Evolutionary conservation across 345 rosid species (phyloP).

Genomic region (Camelina laxa): DNA sequence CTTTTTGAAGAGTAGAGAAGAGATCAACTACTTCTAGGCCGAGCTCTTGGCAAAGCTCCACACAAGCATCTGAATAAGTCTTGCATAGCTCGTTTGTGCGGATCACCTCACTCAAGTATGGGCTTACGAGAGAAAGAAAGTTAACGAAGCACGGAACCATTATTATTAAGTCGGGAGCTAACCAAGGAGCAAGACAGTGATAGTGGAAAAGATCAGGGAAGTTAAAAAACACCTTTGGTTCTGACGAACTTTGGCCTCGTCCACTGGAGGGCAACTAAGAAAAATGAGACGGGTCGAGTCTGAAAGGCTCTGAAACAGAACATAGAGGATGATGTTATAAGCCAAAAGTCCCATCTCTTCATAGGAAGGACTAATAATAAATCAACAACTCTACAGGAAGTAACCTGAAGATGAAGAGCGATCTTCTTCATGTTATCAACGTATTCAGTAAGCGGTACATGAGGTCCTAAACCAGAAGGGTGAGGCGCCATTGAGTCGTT

Average conservation of each 20-base stretch:
- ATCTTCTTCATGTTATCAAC: conserved; percentile 84
- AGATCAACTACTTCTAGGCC: conserved; percentile 76
- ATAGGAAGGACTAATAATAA: background rate
- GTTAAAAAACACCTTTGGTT: conserved; percentile 56
- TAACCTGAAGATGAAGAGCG: conserved; percentile 77
- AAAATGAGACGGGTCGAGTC: conserved; percentile 64
- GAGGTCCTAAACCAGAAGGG: conserved; percentile 91
- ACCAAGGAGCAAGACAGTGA: background rate
- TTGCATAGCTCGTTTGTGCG: conserved; percentile 89
- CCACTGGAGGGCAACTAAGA: conserved; percentile 86
- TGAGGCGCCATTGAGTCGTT: conserved; percentile 98
- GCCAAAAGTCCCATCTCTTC: background rate
- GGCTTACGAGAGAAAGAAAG: conserved; percentile 50
- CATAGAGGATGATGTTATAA: conserved; percentile 8
- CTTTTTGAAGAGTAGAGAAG: conserved; percentile 66
- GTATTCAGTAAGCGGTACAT: conserved; percentile 80
- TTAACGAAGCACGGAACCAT: background rate
- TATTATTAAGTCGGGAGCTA: background rate
- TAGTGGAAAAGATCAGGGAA: conserved; percentile 19
- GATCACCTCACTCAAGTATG: conserved; percentile 65
- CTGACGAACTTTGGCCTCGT: conserved; percentile 69
- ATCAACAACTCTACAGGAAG: conserved; percentile 23
- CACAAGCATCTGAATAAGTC: conserved; percentile 79
- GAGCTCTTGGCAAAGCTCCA: conserved; percentile 74
- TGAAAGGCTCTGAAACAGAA: conserved; percentile 71